These are phyloP conservation scores for Xylariomycetidae sp. DNA, from an alignment of 2,329 filamentous ascomycete genomes.

Conservation along the genomic window DNA sequence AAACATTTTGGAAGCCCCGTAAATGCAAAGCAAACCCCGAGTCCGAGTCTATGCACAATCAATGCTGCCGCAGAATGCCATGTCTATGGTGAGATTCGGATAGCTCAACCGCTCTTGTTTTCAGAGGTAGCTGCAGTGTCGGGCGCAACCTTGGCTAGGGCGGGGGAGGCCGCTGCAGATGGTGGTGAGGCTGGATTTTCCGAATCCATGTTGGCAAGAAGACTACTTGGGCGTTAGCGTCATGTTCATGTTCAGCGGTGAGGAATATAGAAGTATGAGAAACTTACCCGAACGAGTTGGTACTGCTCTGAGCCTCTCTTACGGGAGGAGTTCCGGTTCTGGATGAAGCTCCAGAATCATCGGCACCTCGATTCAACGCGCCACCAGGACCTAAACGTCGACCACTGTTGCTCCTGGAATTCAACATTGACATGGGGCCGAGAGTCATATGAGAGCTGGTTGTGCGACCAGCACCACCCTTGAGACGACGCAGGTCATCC, in stretches of 20 bases:
- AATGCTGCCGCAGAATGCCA: conserved; percentile 29
- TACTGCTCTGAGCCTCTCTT: conserved; percentile 55
- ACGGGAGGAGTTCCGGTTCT: conserved; percentile 83
- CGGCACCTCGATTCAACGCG: conserved; percentile 66
- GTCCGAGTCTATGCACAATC: conserved; percentile 39
- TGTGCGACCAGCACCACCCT: conserved; percentile 54
- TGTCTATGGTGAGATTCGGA: conserved; percentile 28
- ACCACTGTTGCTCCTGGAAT: conserved; percentile 86
- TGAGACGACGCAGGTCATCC: conserved; percentile 86
- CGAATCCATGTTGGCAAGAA: conserved; percentile 53
- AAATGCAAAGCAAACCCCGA: conserved; percentile 38
- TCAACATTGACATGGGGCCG: conserved; percentile 82
- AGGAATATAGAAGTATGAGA: not conserved
- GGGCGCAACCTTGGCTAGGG: conserved; percentile 57
- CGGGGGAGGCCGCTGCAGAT: conserved; percentile 62
- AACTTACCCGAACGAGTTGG: conserved; percentile 90
- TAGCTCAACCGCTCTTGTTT: conserved; percentile 47
- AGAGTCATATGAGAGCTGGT: conserved; percentile 62
- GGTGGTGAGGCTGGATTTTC: conserved; percentile 66
- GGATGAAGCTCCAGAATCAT: conserved; percentile 84
- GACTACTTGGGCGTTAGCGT: conserved; percentile 36
- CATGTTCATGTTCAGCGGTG: not conserved
- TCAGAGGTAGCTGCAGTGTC: conserved; percentile 40
- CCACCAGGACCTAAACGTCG: conserved; percentile 73
- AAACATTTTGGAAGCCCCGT: conserved; percentile 37